A percentile compares a stretch with the other conserved stretches of the same genome.
phyloP scores from a whole-genome alignment of 257 asterid species.

The Dorcoceras hygrometricum region DNA sequence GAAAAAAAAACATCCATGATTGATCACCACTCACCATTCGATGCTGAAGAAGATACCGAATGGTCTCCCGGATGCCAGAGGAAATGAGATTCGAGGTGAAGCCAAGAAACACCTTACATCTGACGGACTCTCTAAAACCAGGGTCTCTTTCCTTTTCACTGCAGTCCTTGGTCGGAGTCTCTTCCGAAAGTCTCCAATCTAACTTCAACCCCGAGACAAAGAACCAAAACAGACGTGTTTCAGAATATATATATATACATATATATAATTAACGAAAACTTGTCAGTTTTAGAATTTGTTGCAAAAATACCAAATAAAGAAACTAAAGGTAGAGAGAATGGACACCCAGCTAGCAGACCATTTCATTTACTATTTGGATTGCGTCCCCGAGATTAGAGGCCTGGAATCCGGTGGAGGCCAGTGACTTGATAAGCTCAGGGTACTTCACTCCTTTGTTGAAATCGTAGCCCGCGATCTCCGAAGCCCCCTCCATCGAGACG shows the following conservation, averaged over 20 bases:
- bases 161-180: conserved; percentile 61
- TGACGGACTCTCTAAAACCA: conserved; percentile 59
- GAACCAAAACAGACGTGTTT: too few relatives aligned
- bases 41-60: conserved; percentile 82
- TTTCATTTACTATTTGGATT: conserved; percentile 66
- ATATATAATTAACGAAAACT: too few relatives aligned
- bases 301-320: too few relatives aligned
- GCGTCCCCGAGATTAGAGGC: conserved; percentile 98
- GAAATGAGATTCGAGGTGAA: conserved; percentile 92
- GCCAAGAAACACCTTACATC: conserved; percentile 83
- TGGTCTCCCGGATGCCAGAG: conserved; percentile 77
- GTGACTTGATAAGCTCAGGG: conserved; percentile 59
- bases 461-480: conserved; percentile 68
- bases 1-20: too few relatives aligned
- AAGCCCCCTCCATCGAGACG: conserved; percentile 51
- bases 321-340: not conserved
- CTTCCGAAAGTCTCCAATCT: conserved; percentile 93
- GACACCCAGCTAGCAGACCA: conserved; percentile 71
- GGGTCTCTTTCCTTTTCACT: conserved; percentile 57
- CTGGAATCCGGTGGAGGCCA: conserved; percentile 83
- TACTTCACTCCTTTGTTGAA: conserved; percentile 77
- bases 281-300: too few relatives aligned
- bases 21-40: conserved; percentile 82
- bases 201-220: conserved; percentile 52
- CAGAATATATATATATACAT: too few relatives aligned